Evolutionary conservation across 176 grass and related monocot species (phyloP), one percentile per base, ranked within the genome.

Genomic region (Aegilops longissima): DNA sequence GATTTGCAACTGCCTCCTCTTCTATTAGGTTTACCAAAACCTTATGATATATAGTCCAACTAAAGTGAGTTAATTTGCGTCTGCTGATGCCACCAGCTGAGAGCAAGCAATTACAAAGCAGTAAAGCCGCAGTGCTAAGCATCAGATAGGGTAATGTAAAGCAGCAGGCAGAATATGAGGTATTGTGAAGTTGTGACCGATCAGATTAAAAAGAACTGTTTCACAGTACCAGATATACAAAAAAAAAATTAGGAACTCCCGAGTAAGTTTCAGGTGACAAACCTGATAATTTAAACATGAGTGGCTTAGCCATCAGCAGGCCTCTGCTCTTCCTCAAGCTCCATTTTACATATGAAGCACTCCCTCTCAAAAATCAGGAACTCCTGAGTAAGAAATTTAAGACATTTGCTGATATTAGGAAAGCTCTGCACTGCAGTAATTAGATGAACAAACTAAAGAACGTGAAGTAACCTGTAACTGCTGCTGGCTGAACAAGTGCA

Each of bases 401-500:
- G 0, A 62, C 6, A 33, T 74, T 77, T 52, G 20, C 86, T 34
- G 30, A 14, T 27, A 44, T 36, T 58, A 52, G 8, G 54, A 86
- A 80, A 36, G 9, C 47, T 47, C 70, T 39, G 16, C 38, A 58
- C 47, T 30, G 17, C 51, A 73, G 70, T 34, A 34, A 59, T 17
- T 62, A 40, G 54, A 80, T 47, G 31, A 49, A 78, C 23, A 70
- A 49, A 40, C 5, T 24, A 84, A 89, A 77, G 31, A 82, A 30
- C 27, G 45, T 45, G 52, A 42, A 79, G 9, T 44, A 64, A 98
- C 96, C 96, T 98, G 88, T 75, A 98, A 84, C 68, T 98, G 96
- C 70, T 90, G 96, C 85, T 94, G 93, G 83, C 96, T 98, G 88
- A 98, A 98, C 66, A 98, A 78, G 77, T 93, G 88, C 88, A 98